A percentile compares a stretch with the other conserved stretches of the same genome.
Evolutionary conservation across 805 yeast genomes (phyloP).

Genomic region (Saccharomycopsis fermentans): DNA sequence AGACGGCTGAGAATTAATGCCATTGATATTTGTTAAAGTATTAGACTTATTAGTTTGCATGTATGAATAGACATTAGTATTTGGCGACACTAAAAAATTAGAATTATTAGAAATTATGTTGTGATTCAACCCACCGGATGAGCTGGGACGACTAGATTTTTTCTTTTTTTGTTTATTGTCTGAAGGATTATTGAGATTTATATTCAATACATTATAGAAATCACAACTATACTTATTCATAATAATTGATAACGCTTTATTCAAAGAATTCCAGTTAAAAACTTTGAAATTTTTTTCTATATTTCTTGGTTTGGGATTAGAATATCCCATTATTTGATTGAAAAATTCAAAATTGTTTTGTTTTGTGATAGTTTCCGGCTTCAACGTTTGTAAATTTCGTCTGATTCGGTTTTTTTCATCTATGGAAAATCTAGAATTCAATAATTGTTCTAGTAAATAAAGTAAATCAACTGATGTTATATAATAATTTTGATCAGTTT

Average conservation of each 20-base stretch:
- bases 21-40: background rate
- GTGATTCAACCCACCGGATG: background rate
- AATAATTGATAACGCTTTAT: constrained; percentile 45
- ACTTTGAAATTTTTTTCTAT: constrained; percentile 66
- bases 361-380: constrained; percentile 51
- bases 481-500: constrained; percentile 29
- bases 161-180: background rate
- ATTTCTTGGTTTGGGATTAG: constrained; percentile 55
- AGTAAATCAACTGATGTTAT: constrained; percentile 62
- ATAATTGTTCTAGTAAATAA: constrained; percentile 41
- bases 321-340: constrained; percentile 47
- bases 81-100: background rate
- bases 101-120: background rate
- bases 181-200: background rate
- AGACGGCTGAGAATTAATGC: background rate
- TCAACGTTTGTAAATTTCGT: constrained; percentile 53
- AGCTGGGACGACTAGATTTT: background rate
- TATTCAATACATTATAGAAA: background rate
- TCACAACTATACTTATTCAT: constrained; percentile 38
- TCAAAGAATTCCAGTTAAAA: constrained; percentile 46
- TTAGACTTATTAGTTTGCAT: background rate
- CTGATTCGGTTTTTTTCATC: constrained; percentile 65
- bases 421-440: constrained; percentile 40
- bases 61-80: background rate
- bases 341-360: constrained; percentile 27